Evolutionary conservation across 164 flowering plant genomes (phyloP), one percentile per base, ranked within the genome.

Genomic region (Magnolia sinica): DNA sequence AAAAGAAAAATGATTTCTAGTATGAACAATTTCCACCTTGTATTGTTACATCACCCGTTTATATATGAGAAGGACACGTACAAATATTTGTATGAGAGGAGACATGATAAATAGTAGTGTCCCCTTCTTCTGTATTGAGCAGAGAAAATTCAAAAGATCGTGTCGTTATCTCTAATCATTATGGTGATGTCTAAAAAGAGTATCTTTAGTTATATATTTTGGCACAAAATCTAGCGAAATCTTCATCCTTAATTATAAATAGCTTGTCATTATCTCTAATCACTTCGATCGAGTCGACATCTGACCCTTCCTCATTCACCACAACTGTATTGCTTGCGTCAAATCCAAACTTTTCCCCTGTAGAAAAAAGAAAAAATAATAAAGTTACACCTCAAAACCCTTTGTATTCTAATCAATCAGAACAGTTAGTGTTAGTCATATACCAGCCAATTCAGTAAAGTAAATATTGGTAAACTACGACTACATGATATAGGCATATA

Each of bases 211-310:
- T 37, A 6, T 37, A 61, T 31, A 7, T n/a, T 55, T 63, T n/a
- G 51, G 67, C 19, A 64, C 23, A 24, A 63, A 19, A 11, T 64
- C 52, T 49, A 23, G 10, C 22, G 22, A 64, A 22, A 61, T 69
- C 79, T n/a, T 70, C 63, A 45, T 84, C 77, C 78, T 86, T 87
- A 63, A 84, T 78, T 37, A 94, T 71, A 80, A 83, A 95, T 73
- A 95, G 84, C 82, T 88, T 93, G 74, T 95, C 98, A 63, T 90
- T 88, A 79, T 95, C 98, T 82, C 98, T 88, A 31, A 93, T 86
- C 76, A 93, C 96, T 80, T 95, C 96, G 78, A 91, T 84, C 51
- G 83, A 79, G 69, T 95, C 98, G 8, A 95, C 86, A 81, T 92
- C 91, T 45, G 98, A 83, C 18, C 98, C 98, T 82, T 85, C 91